Base-by-base conservation (phyloP, 1,284 basidiomycete species). In the Marasmius oreades region DNA sequence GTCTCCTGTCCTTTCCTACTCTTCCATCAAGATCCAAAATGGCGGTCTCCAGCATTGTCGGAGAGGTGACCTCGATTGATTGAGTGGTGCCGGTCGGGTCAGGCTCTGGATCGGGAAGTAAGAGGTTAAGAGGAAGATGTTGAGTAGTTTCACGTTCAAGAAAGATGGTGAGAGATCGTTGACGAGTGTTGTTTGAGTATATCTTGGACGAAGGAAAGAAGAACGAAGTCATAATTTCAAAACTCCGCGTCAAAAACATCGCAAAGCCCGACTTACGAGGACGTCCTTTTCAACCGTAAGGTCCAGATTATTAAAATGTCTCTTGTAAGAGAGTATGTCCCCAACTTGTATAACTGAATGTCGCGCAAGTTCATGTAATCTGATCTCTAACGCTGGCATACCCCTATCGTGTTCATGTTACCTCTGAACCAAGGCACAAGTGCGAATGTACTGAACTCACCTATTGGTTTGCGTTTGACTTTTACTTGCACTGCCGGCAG, bases 291-390 rank as follows among this genome's bases (percentile, higher is more conserved):
- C 79, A 11, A 84, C 68, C 0, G 69, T 60, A 3, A 76, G 46
- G 47, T 70, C 67, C 5, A 72, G 51, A 1, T 58, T 62, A 0
- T 71, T 55, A 60, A 84, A 83, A 14, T 69, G 67, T 16, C 81
- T 74, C 55, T 69, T 74, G 64, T 82, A 81, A 0, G 74, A 73
- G 14, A 85, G 69, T 11, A 85, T 66, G 65, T 85, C 83, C 1
- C 80, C 82, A 20, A 73, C 72, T 45, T 71, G 70, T 24, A 85
- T 56, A 8, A 82, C 69, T 0, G 70, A 72, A 37, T 70, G 70
- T 60, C 77, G 75, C 5, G 69, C 77, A 14, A 84, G 72, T 12
- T 73, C 72, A 11, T 64, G 62, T 12, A 83, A 64, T 55, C 77
- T 78, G 46, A 79, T 58, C 54, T 77, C 74, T 10, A 70, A 65